Evolutionary conservation across 2,329 filamentous ascomycete species (phyloP), one percentile per base, ranked within the genome.

Genomic region (Talaromyces sp.): DNA sequence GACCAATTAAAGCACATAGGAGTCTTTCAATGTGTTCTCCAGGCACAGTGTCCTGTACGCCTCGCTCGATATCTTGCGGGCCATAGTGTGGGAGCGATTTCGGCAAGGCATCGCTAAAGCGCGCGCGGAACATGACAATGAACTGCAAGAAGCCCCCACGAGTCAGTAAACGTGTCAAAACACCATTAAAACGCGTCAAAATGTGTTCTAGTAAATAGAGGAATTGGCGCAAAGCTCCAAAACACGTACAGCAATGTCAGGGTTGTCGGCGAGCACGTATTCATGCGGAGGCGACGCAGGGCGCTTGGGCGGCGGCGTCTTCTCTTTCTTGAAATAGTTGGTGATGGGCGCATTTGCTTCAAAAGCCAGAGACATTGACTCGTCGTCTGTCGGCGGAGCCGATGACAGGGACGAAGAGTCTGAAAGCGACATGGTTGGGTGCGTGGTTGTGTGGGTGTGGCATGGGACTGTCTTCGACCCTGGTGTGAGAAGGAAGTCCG

Each of bases 111-210:
- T 96, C 92, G 77, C 85, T 88, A 77, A 99, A 98, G 72, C 95
- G 91, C 76, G 90, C 90, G 75, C 93, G 88, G 78, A 98, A 99
- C 91, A 96, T 97, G 68, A 98, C 92, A 76, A 99, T 91, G 78
- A 99, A 97, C 92, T 97, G 71, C 53, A 56, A 63, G 62, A 70
- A 76, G 62, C 60, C 70, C 72, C 71, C 70, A 65, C 57, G 63
- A 61, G 62, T 58, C n/a, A 47, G 55, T 51, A 52, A 59, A 66
- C 59, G 60, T 61, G 62, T 70, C 66, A 62, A 69, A 47, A 28
- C 32, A 52, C 58, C 57, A 27, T 55, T 53, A 42, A 60, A 60
- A 68, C 79, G 77, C 78, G 77, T 77, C 75, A 52, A 36, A 32
- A 42, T 57, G 15, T 47, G 7, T 28, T 13, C 8, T 8, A 36